Evolutionary conservation across 768 basidiomycete species (phyloP).

Genomic region (Leccinum rimulosum): DNA sequence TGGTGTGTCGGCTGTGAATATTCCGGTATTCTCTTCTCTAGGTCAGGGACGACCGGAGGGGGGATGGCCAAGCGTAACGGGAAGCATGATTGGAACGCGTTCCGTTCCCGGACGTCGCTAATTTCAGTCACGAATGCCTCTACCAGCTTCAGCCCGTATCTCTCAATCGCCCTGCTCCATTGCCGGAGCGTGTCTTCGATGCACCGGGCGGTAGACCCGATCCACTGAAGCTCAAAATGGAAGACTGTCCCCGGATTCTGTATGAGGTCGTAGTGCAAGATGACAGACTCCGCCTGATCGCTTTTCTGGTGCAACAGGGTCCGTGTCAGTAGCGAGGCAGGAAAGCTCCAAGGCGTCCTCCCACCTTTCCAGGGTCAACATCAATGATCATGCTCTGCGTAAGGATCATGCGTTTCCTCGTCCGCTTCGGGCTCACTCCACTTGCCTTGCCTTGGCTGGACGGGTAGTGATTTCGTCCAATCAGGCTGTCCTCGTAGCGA

Average conservation of each 20-base stretch:
- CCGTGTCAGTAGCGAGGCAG: conserved; percentile 7
- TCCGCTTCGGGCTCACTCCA: conserved; percentile 41
- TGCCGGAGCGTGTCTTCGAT: conserved; percentile 85
- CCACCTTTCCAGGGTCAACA: conserved; percentile 72
- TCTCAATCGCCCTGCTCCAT: conserved; percentile 81
- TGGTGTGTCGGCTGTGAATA: conserved; percentile 65
- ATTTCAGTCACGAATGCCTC: conserved; percentile 94
- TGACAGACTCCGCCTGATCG: conserved; percentile 83
- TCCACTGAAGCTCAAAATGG: conserved; percentile 97
- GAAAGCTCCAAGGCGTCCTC: conserved; percentile 7
- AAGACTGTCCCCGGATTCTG: conserved; percentile 95
- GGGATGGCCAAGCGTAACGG: conserved; percentile 74
- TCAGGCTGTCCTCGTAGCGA: conserved; percentile 44
- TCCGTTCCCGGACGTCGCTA: conserved; percentile 77
- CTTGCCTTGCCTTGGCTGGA: conserved; percentile 36
- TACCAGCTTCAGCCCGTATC: conserved; percentile 87
- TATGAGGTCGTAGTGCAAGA: conserved; percentile 91
- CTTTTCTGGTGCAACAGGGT: conserved; percentile 55
- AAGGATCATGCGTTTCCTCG: conserved; percentile 64
- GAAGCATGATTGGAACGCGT: conserved; percentile 89
- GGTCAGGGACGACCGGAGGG: conserved; percentile 68
- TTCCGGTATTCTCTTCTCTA: conserved; percentile 66
- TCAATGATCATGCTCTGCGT: conserved; percentile 93
- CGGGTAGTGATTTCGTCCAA: conserved; percentile 35
- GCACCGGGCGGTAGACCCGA: conserved; percentile 87